phyloP scores from a whole-genome alignment of 2,329 filamentous ascomycete genomes.

The Aspergillus tubingensis region DNA sequence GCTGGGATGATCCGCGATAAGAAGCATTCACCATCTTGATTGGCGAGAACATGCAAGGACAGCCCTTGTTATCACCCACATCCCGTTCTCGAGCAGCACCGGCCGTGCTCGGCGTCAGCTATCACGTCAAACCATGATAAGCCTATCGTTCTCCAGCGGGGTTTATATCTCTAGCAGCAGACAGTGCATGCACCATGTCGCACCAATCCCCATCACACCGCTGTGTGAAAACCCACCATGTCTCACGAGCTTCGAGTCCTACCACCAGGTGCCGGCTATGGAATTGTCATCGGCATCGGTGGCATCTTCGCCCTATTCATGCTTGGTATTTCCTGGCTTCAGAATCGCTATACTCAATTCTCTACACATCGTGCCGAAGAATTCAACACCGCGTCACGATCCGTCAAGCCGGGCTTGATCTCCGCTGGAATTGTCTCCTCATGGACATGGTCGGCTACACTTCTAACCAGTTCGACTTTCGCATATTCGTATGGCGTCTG shows the following conservation, averaged over 20 bases:
- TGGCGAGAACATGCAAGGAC: not conserved
- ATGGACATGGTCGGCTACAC: slow-evolving; percentile 54
- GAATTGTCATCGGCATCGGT: slow-evolving; percentile 54
- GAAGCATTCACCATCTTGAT: not conserved
- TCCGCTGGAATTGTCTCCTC: slow-evolving; percentile 51
- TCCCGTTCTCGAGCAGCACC: not conserved
- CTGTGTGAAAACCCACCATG: slow-evolving; percentile 6
- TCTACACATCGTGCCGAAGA: slow-evolving; percentile 46
- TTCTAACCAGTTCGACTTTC: slow-evolving; percentile 46
- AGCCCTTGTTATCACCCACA: not conserved
- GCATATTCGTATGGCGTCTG: slow-evolving; percentile 47
- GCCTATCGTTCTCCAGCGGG: not conserved
- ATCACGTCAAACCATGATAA: not conserved
- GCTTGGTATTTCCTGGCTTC: slow-evolving; percentile 45
- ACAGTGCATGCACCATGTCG: not conserved
- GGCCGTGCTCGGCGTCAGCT: not conserved
- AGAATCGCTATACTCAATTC: slow-evolving; percentile 40
- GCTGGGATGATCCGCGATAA: not conserved
- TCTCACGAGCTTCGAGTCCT: slow-evolving; percentile 21
- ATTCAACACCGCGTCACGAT: slow-evolving; percentile 51
- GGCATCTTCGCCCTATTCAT: slow-evolving; percentile 48
- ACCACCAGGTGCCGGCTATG: slow-evolving; percentile 50
- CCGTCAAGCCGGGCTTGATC: slow-evolving; percentile 45
- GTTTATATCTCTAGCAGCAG: not conserved
- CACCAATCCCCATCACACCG: not conserved